phyloP scores from a whole-genome alignment of 768 basidiomycete genomes.

The Jaapia argillacea region DNA sequence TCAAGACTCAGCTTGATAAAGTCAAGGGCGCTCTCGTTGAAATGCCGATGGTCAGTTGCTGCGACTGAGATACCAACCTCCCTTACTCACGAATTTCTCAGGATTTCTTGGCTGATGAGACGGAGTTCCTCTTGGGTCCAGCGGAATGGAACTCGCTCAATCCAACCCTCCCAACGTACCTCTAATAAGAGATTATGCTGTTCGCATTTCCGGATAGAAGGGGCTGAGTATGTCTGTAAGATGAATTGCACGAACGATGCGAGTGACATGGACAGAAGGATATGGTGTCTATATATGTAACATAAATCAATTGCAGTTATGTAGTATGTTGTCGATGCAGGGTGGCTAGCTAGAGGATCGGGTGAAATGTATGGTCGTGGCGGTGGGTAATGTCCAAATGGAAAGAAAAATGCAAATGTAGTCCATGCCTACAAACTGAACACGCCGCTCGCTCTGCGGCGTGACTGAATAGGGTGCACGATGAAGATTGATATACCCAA shows the following conservation, averaged over 20 bases:
- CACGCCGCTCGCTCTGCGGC: constrained; percentile 45
- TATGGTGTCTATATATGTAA: neutral
- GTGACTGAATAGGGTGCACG: constrained; percentile 54
- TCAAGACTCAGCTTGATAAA: constrained; percentile 66
- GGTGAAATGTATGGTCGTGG: neutral
- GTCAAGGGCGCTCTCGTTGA: constrained; percentile 71
- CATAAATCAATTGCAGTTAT: neutral
- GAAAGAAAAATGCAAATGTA: neutral
- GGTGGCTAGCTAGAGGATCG: no score
- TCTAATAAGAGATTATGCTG: no score
- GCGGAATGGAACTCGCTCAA: constrained; percentile 71
- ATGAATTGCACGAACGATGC: neutral
- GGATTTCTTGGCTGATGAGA: constrained; percentile 83
- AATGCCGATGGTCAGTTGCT: constrained; percentile 46
- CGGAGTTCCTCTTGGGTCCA: constrained; percentile 54
- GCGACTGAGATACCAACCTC: constrained; percentile 1
- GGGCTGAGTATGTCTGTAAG: no score
- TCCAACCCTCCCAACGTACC: constrained; percentile 73
- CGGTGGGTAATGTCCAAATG: neutral
- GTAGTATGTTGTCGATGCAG: no score
- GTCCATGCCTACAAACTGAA: constrained; percentile 39
- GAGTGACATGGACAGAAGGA: neutral
- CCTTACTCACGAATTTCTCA: constrained; percentile 14
- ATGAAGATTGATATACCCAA: constrained; percentile 60
- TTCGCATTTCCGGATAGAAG: no score